Conservation (phyloP, 1,284 basidiomycete species). For the Laetiporus sulphureus region DNA sequence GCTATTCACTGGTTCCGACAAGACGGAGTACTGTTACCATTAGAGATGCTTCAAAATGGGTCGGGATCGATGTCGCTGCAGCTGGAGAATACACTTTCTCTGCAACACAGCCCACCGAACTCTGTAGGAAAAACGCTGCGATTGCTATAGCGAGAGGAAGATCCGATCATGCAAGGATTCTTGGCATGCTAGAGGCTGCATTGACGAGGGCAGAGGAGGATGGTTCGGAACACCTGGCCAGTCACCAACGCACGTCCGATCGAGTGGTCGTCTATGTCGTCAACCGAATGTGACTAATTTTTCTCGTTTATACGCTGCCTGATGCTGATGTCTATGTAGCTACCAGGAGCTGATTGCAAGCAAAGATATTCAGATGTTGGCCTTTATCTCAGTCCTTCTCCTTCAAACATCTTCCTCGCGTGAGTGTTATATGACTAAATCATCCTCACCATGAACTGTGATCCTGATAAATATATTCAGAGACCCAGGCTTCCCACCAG, state of each 20-base stretch:
- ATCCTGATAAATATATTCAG: not conserved
- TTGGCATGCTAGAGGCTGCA: conserved; percentile 53
- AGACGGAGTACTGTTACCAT: conserved; percentile 63
- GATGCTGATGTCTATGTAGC: conserved; percentile 30
- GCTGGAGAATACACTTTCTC: conserved; percentile 59
- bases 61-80: conserved; percentile 53
- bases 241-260: too few relatives aligned
- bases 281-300: conserved; percentile 24
- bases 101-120: conserved; percentile 33
- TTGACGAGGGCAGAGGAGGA: conserved; percentile 29
- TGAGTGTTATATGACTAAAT: conserved; percentile 12
- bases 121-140: conserved; percentile 55
- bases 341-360: conserved; percentile 55
- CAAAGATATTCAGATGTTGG: conserved; percentile 79
- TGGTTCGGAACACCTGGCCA: too few relatives aligned
- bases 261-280: conserved; percentile 15
- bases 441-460: not conserved
- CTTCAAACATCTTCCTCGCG: conserved; percentile 30
- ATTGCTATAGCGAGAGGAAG: conserved; percentile 56
- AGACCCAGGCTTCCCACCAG: not conserved
- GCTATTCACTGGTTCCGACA: conserved; percentile 36
- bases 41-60: conserved; percentile 48
- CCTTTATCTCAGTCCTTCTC: conserved; percentile 67
- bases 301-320: not conserved
- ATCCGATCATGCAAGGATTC: conserved; percentile 70